Base-by-base conservation (phyloP, 1,284 basidiomycete genomes). In the Moniliella sp. region DNA sequence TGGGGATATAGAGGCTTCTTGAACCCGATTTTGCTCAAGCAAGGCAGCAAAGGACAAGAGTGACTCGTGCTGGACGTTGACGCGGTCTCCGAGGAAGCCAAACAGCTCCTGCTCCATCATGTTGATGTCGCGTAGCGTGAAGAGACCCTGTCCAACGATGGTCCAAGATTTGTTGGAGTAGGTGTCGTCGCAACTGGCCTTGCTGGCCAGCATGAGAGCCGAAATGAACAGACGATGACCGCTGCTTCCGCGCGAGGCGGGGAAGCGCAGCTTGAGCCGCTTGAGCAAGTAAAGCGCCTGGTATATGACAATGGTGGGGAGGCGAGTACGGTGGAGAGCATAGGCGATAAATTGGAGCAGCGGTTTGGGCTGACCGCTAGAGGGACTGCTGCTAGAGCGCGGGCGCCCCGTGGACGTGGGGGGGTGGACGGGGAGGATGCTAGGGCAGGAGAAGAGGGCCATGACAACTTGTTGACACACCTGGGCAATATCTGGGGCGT, bases 21-120 rank as follows among this genome's bases (percentile, higher is more conserved):
- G 33, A 18, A 34, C 23, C 2, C 39, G 32, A 12, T 42, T 41
- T 25, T 40, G 33, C 31, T 49, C 45, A 25, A 57, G 42, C 29
- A 45, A 46, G 26, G 36, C 38, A 25, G 42, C 44, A 31, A 59
- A 57, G 18, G 39, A 27, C n/a, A 42, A 40, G 23, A 59, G 42
- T 13, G 50, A 50, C 18, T 46, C 45, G 12, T 42, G 42, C 28
- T 41, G 34, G 3, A 54, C 50, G 28, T 51, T 50, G 34, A 59
- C 47, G 33, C 49, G 45, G 40, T 48, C 46, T 30, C 48, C 56
- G 15, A 59, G 46, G 35, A 55, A 58, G 13, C 46, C 50, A 19
- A 61, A 56, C 15, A 61, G 43, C 37, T 61, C 57, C 18, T 57
- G 48, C 39, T 61, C 57, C 53, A 61, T 59, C 39, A 57, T 54